Base-by-base conservation (phyloP, 345 rosid genomes). In the Eucalyptus tenuipes region DNA sequence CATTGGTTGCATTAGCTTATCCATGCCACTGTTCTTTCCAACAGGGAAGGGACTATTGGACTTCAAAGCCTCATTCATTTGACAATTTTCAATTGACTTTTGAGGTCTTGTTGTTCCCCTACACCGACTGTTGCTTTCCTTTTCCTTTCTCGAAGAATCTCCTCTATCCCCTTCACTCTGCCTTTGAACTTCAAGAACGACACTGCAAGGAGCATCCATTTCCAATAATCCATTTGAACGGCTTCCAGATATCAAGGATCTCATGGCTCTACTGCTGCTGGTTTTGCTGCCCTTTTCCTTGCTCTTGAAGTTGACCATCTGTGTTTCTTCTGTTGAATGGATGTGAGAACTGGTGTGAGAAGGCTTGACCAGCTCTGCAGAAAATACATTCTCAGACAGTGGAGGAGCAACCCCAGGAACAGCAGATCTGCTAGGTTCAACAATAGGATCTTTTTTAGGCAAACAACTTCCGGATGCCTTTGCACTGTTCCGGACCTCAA, bases 401-500 rank as follows among this genome's bases (percentile, higher is more conserved):
- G 92, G 66, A 52, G 64, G 61, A 52, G 61, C 87, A 52, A 52
- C 61, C 61, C 16, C n/a, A 86, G 47, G 52, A 20, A 29, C 45
- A 86, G 45, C 87, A 86, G 61, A n/a, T 50, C 87, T 31, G 45
- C n/a, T 52, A 5, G 47, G 64, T 17, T 33, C 66, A 52, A 42
- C 27, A 4, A 47, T 33, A 24, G 57, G 57, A 24, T 57, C 87
- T 86, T 42, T 49, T 31, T 33, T 4, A 49, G 1, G 17, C 55
- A 86, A 49, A 57, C 64, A 7, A 57, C n/a, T 90, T 90, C 88
- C 92, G 27, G 90, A 88, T 57, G 92, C 93, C 91, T 93, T 95
- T 27, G 92, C 94, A 92, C 98, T 95, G 89, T 91, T 94, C 14
- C 96, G 98, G 91, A 91, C 89, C 92, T 93, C 93, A 52, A 86